A percentile compares a stretch with the other conserved stretches of the same genome.
Evolutionary conservation across 768 basidiomycete genomes (phyloP).

Genomic region (Agaricus subrufescens): DNA sequence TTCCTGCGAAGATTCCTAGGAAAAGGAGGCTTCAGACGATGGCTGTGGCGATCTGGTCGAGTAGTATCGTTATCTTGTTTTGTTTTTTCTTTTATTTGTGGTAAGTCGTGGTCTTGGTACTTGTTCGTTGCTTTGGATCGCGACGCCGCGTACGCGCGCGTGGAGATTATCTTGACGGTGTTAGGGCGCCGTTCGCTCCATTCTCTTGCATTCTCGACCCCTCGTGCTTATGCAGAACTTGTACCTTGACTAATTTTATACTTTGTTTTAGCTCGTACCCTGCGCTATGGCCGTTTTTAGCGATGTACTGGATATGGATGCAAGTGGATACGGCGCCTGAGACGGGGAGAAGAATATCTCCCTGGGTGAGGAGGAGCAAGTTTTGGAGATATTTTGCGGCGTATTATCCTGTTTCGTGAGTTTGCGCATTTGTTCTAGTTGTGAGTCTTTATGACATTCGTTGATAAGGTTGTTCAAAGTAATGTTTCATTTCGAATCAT

Average conservation of each 20-base stretch:
- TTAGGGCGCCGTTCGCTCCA: neutral
- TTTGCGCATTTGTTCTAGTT: slow-evolving; percentile 14
- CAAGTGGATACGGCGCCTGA: slow-evolving; percentile 77
- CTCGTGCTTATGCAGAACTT: neutral
- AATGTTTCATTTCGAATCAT: slow-evolving; percentile 3
- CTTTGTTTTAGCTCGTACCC: slow-evolving; percentile 68
- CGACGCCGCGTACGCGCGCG: neutral
- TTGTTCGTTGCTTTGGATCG: neutral
- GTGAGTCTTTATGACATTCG: slow-evolving; percentile 15
- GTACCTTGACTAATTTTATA: neutral
- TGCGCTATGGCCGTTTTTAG: slow-evolving; percentile 80
- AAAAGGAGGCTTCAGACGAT: slow-evolving; percentile 86
- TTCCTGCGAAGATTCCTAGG: slow-evolving; percentile 80
- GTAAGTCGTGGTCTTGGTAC: slow-evolving; percentile 45
- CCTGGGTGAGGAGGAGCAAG: slow-evolving; percentile 64
- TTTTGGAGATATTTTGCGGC: slow-evolving; percentile 92
- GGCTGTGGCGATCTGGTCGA: slow-evolving; percentile 84
- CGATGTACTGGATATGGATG: slow-evolving; percentile 77
- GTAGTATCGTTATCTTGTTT: slow-evolving; percentile 64
- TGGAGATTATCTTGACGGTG: too few relatives aligned
- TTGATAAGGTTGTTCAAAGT: slow-evolving; percentile 47
- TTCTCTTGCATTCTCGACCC: neutral
- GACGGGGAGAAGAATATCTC: slow-evolving; percentile 61
- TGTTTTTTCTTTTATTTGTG: slow-evolving; percentile 75
- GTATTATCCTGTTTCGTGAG: slow-evolving; percentile 87